Evolutionary conservation across 768 basidiomycete species (phyloP).

Genomic region (Pulveroboletus ravenelii): DNA sequence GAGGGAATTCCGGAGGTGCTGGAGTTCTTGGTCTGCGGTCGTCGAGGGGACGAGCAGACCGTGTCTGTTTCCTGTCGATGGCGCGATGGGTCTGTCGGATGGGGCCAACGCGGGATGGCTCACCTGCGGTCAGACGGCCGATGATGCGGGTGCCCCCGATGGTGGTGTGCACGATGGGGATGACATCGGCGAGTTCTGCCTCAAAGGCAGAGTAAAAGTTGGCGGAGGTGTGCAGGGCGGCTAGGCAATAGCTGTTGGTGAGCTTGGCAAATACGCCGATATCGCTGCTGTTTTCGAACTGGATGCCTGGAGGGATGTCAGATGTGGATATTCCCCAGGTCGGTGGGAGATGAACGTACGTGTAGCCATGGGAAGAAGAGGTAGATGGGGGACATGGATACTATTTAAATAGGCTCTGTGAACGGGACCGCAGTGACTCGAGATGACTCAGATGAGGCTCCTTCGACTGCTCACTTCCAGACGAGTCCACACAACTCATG

Average conservation of each 20-base stretch:
- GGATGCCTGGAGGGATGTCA: conserved; percentile 53
- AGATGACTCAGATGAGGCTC: conserved; percentile 7
- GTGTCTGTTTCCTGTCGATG: conserved; percentile 78
- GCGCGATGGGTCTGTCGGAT: background rate
- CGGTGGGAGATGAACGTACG: conserved; percentile 39
- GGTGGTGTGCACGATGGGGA: conserved; percentile 94
- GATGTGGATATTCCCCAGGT: background rate
- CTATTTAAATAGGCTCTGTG: no score
- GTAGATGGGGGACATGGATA: no score
- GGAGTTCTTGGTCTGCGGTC: conserved; percentile 96
- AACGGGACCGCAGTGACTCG: conserved; percentile 5
- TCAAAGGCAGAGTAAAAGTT: conserved; percentile 99
- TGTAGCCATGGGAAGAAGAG: conserved; percentile 50
- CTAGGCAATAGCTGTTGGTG: conserved; percentile 96
- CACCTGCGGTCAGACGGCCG: conserved; percentile 89
- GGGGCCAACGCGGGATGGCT: background rate
- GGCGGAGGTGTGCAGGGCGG: conserved; percentile 88
- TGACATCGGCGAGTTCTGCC: conserved; percentile 85
- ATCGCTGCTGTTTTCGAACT: conserved; percentile 93
- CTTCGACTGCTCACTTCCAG: background rate
- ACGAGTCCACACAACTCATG: background rate
- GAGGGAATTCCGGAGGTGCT: conserved; percentile 92
- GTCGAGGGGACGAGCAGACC: conserved; percentile 94
- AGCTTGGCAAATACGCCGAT: conserved; percentile 97
- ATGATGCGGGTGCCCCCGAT: conserved; percentile 94